These are phyloP conservation scores for Rubia balearica DNA, from an alignment of 305 asterid genomes.

Conservation along the genomic window DNA sequence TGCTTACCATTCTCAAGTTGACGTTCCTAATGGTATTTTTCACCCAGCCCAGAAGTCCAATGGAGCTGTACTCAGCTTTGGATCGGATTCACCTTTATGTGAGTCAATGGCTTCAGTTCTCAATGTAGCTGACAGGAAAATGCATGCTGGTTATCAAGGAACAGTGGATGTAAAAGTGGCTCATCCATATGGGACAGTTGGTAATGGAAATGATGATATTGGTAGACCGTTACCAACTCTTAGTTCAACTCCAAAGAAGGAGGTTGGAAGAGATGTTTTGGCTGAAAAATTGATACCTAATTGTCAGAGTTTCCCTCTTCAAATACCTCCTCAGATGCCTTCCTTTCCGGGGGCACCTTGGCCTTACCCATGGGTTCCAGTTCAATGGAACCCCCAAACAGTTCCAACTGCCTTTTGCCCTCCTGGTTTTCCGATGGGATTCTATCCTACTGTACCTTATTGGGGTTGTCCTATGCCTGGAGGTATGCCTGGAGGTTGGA, in stretches of 20 bases:
- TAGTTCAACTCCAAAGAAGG: conserved; percentile 39
- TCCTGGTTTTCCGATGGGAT: conserved; percentile 44
- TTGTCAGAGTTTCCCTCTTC: conserved; percentile 38
- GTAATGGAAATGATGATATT: conserved; percentile 33
- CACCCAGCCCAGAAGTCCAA: conserved; percentile 34
- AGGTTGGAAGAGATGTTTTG: conserved; percentile 26
- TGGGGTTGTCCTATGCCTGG: conserved; percentile 37
- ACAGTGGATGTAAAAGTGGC: conserved; percentile 34
- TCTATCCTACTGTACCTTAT: conserved; percentile 33
- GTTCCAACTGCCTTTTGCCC: conserved; percentile 42
- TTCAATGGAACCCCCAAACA: conserved; percentile 37
- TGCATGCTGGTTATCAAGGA: conserved; percentile 33
- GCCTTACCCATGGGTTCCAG: conserved; percentile 61
- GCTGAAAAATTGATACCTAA: conserved; percentile 31
- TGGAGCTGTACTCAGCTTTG: conserved; percentile 53
- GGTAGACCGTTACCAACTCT: conserved; percentile 31
- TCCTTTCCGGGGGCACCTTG: conserved; percentile 58
- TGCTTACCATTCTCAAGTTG: conserved; percentile 31
- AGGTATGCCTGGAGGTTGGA: conserved; percentile 39
- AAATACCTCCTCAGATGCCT: conserved; percentile 44
- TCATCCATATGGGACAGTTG: conserved; percentile 31
- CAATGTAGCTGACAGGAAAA: conserved; percentile 40
- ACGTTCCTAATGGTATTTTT: conserved; percentile 38
- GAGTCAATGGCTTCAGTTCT: conserved; percentile 65
- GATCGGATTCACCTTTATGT: conserved; percentile 53